phyloP scores from a whole-genome alignment of 352 stramenopile species.

The Pythium periplocum region DNA sequence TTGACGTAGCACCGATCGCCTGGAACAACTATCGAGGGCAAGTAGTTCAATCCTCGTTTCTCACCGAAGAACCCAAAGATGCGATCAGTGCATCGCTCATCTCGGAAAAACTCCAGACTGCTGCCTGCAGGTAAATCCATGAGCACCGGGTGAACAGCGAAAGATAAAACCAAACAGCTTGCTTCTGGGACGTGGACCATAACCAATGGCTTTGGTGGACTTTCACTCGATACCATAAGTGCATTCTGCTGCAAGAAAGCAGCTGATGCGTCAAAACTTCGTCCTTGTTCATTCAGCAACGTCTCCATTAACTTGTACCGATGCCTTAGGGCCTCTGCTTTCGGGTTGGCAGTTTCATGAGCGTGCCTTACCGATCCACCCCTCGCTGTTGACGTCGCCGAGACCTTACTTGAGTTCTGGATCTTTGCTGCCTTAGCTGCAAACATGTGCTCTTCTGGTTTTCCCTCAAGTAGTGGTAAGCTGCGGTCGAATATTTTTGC shows the following conservation, averaged over 20 bases:
- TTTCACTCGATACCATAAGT: slow-evolving; percentile 65
- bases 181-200: slow-evolving; percentile 55
- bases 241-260: slow-evolving; percentile 40
- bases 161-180: slow-evolving; percentile 72
- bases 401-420: background rate
- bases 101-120: slow-evolving; percentile 65
- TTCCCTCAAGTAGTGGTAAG: background rate
- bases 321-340: slow-evolving; percentile 36
- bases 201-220: slow-evolving; percentile 53
- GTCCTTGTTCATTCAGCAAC: slow-evolving; percentile 46
- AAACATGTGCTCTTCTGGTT: background rate
- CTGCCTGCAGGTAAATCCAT: slow-evolving; percentile 73
- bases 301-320: slow-evolving; percentile 60
- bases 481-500: background rate
- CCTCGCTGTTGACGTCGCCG: background rate
- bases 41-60: slow-evolving; percentile 59
- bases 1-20: slow-evolving; percentile 63
- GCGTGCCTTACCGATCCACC: background rate
- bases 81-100: slow-evolving; percentile 51
- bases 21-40: slow-evolving; percentile 53
- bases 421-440: background rate
- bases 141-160: slow-evolving; percentile 67
- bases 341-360: slow-evolving; percentile 23
- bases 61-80: slow-evolving; percentile 77
- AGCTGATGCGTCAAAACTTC: slow-evolving; percentile 40